phyloP scores from a whole-genome alignment of 1,284 basidiomycete genomes.

The Crucibulum cyathiforme region DNA sequence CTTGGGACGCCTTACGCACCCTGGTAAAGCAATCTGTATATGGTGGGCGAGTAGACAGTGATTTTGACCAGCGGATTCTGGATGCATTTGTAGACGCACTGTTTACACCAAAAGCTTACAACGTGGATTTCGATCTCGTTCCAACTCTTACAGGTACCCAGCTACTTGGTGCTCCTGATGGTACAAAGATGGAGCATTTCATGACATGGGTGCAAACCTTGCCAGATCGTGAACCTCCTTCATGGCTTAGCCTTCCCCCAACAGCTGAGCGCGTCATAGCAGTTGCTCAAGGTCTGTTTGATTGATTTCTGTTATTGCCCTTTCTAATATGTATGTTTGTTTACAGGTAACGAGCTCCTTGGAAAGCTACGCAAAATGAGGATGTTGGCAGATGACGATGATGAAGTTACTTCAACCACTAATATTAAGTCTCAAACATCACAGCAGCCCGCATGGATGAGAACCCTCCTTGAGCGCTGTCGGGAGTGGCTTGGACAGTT shows the following conservation, averaged over 20 bases:
- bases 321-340: slow-evolving; percentile 10
- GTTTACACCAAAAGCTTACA: slow-evolving; percentile 88
- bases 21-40: slow-evolving; percentile 96
- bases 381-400: slow-evolving; percentile 88
- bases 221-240: slow-evolving; percentile 90
- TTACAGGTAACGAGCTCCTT: slow-evolving; percentile 79
- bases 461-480: slow-evolving; percentile 78
- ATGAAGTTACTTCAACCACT: slow-evolving; percentile 53
- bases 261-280: slow-evolving; percentile 93
- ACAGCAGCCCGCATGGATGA: slow-evolving; percentile 94
- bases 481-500: slow-evolving; percentile 82
- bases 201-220: slow-evolving; percentile 84
- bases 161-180: slow-evolving; percentile 82
- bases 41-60: slow-evolving; percentile 91
- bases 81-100: slow-evolving; percentile 91
- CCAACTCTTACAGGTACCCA: slow-evolving; percentile 64
- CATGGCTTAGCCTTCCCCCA: slow-evolving; percentile 90
- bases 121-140: slow-evolving; percentile 90
- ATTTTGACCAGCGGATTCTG: slow-evolving; percentile 90
- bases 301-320: slow-evolving; percentile 1
- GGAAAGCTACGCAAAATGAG: slow-evolving; percentile 92
- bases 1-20: slow-evolving; percentile 90
- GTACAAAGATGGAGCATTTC: slow-evolving; percentile 90
- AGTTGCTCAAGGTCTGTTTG: slow-evolving; percentile 77
- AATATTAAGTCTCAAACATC: slow-evolving; percentile 66